Conservation (phyloP, 83 land plant species). For the Picea abies region DNA sequence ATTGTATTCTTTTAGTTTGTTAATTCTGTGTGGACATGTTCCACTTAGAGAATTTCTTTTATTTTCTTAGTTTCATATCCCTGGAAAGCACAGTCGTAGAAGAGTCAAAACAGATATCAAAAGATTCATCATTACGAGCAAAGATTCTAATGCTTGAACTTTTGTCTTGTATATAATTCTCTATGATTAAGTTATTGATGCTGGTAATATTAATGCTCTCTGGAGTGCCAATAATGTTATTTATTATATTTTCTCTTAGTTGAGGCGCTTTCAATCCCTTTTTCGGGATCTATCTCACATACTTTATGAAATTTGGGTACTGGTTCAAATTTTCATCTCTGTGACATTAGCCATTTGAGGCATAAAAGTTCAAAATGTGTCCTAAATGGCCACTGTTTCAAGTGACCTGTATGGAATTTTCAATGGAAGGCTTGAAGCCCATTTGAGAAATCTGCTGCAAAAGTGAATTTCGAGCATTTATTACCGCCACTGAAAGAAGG, state of each 20-base stretch:
- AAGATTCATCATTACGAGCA: constrained; percentile 10
- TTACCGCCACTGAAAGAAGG: too few species aligned
- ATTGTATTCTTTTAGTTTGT: background rate
- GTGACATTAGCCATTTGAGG: background rate
- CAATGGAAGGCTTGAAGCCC: too few species aligned
- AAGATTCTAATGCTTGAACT: background rate
- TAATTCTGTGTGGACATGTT: background rate
- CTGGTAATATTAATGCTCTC: background rate
- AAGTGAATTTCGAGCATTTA: too few species aligned
- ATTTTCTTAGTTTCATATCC: background rate
- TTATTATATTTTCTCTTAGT: background rate
- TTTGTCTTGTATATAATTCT: constrained; percentile 7
- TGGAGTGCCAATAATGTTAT: background rate
- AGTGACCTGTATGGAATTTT: too few species aligned
- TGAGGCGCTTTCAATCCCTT: background rate
- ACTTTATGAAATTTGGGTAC: background rate
- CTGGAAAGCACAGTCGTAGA: background rate
- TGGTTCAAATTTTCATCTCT: background rate
- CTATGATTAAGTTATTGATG: background rate
- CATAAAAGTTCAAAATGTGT: background rate
- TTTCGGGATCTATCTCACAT: background rate
- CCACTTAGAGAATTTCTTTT: background rate
- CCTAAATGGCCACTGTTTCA: too few species aligned
- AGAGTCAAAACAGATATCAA: background rate
- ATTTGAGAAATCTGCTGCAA: too few species aligned